Evolutionary conservation across 768 basidiomycete genomes (phyloP).

Genomic region (Leccinum rimulosum): DNA sequence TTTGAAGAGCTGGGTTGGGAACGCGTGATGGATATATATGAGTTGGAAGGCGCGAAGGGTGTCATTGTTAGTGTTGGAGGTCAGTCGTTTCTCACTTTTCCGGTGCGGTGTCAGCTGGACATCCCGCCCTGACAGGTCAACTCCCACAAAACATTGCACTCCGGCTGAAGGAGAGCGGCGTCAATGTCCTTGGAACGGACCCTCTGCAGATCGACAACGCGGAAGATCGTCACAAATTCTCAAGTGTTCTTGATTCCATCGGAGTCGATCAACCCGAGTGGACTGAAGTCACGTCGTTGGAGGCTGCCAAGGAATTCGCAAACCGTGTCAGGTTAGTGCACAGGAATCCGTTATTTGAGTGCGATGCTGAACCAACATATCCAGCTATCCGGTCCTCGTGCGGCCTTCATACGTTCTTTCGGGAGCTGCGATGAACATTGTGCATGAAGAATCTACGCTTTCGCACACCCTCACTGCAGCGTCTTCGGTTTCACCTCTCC

Average conservation of each 20-base stretch:
- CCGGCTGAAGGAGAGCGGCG: slow-evolving; percentile 83
- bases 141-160: slow-evolving; percentile 98
- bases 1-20: slow-evolving; percentile 98
- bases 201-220: slow-evolving; percentile 94
- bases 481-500: slow-evolving; percentile 91
- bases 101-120: neutral
- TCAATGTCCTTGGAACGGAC: slow-evolving; percentile 95
- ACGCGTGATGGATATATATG: slow-evolving; percentile 99
- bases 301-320: slow-evolving; percentile 91
- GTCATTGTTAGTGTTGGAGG: slow-evolving; percentile 97
- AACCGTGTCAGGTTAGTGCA: slow-evolving; percentile 61
- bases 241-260: slow-evolving; percentile 89
- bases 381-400: slow-evolving; percentile 95
- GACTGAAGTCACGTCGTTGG: slow-evolving; percentile 85
- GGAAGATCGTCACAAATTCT: slow-evolving; percentile 99
- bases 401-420: slow-evolving; percentile 98
- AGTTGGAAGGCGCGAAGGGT: slow-evolving; percentile 88
- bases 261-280: slow-evolving; percentile 97
- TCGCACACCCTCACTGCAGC: slow-evolving; percentile 97
- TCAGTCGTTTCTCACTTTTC: slow-evolving; percentile 34
- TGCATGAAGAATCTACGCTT: slow-evolving; percentile 85
- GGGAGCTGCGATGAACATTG: slow-evolving; percentile 99
- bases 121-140: slow-evolving; percentile 60
- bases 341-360: neutral
- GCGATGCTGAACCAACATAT: slow-evolving; percentile 1